phyloP scores from a whole-genome alignment of 2,329 filamentous ascomycete species.

The Clarireedia sp. region DNA sequence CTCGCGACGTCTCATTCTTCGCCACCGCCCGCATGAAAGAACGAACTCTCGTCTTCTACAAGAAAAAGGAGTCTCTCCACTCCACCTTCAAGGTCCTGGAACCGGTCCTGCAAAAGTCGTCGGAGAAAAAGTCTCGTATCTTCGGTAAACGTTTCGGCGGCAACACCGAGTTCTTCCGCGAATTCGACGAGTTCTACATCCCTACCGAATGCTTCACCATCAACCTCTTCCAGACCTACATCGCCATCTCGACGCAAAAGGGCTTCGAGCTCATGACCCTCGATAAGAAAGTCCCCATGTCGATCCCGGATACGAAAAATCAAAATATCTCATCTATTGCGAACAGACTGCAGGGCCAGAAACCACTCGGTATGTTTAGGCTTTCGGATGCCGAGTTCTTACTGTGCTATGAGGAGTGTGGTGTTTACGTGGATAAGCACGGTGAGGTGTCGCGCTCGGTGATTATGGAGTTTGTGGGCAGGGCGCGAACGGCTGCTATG shows the following conservation, averaged over 20 bases:
- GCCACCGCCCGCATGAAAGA: constrained; percentile 97
- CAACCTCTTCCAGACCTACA: constrained; percentile 91
- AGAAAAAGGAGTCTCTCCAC: constrained; percentile 84
- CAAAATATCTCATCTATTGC: constrained; percentile 83
- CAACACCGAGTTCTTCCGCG: constrained; percentile 89
- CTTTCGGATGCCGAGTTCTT: constrained; percentile 89
- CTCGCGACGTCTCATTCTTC: constrained; percentile 94
- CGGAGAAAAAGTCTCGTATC: constrained; percentile 68
- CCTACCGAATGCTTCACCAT: constrained; percentile 90
- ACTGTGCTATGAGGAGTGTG: constrained; percentile 89
- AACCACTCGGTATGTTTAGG: constrained; percentile 92
- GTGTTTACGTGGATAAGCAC: constrained; percentile 96
- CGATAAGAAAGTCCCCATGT: constrained; percentile 94
- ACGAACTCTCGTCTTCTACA: constrained; percentile 88
- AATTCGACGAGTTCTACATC: constrained; percentile 98
- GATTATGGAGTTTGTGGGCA: constrained; percentile 98
- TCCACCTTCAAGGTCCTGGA: constrained; percentile 97
- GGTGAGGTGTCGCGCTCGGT: constrained; percentile 89
- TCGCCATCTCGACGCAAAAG: constrained; percentile 83
- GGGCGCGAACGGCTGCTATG: constrained; percentile 76
- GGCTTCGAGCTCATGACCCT: constrained; percentile 94
- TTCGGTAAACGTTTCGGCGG: constrained; percentile 54
- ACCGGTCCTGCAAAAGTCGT: constrained; percentile 87
- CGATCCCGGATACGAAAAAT: constrained; percentile 76
- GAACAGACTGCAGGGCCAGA: constrained; percentile 70